phyloP scores from a whole-genome alignment of 192 early-diverging fungal species.

The Podila minutissima region DNA sequence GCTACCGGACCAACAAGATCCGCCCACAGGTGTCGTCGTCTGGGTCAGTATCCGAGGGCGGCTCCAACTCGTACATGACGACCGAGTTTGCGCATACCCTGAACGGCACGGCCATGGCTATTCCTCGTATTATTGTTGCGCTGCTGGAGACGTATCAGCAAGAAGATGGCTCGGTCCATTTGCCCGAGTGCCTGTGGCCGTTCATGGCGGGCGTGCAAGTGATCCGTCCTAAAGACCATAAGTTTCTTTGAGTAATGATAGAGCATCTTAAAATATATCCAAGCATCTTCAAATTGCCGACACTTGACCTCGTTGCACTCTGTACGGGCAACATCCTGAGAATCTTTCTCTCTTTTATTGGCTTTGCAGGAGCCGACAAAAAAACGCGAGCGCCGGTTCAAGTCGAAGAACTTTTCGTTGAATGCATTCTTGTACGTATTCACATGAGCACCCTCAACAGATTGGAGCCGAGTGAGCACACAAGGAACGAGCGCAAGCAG shows the following conservation, averaged over 20 bases:
- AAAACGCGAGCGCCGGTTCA: too few species aligned
- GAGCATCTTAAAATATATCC: too few species aligned
- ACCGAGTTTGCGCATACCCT: conserved; percentile 88
- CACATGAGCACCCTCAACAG: too few species aligned
- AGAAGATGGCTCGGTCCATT: conserved; percentile 70
- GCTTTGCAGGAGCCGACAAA: too few species aligned
- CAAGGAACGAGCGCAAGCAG: conserved; percentile 48
- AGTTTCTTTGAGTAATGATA: too few species aligned
- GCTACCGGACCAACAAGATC: conserved; percentile 58
- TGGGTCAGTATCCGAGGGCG: conserved; percentile 22
- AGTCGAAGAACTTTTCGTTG: too few species aligned
- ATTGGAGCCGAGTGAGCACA: too few species aligned
- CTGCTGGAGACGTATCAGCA: conserved; percentile 86
- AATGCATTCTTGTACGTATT: too few species aligned
- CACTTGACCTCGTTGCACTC: too few species aligned
- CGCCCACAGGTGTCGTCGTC: conserved; percentile 2
- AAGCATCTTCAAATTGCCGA: too few species aligned
- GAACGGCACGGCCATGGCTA: conserved; percentile 93
- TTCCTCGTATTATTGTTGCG: conserved; percentile 89
- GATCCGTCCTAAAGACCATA: conserved; percentile 28
- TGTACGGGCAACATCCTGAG: too few species aligned
- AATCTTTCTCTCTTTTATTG: too few species aligned
- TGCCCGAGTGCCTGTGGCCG: conserved; percentile 77
- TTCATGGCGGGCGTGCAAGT: conserved; percentile 71
- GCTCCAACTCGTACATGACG: conserved; percentile 22